Evolutionary conservation across 148 eudicot species (phyloP).

Genomic region (Persicaria tinctoria): DNA sequence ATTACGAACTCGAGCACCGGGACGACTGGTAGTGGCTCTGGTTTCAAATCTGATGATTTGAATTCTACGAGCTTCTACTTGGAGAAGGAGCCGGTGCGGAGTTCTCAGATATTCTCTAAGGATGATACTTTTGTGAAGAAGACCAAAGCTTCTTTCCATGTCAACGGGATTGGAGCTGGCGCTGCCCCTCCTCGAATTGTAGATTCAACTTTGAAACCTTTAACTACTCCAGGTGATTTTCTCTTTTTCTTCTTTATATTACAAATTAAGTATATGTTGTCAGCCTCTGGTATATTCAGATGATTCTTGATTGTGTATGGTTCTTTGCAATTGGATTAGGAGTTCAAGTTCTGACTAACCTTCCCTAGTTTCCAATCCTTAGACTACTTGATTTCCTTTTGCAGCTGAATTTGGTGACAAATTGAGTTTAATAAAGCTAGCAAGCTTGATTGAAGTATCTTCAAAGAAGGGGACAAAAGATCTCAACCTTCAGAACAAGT

Average conservation of each 20-base stretch:
- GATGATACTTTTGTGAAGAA: slow-evolving; percentile 65
- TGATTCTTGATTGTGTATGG: no score
- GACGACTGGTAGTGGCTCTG: neutral
- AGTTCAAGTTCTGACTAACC: no score
- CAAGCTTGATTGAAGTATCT: slow-evolving; percentile 66
- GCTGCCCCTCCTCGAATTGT: slow-evolving; percentile 32
- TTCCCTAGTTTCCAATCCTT: no score
- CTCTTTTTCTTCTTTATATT: neutral
- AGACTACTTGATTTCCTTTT: neutral
- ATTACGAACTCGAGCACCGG: no score
- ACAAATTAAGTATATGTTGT: no score
- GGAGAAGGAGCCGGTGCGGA: slow-evolving; percentile 21
- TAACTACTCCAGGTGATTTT: slow-evolving; percentile 34
- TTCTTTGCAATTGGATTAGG: no score
- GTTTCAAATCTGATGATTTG: slow-evolving; percentile 15
- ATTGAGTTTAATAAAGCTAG: slow-evolving; percentile 72
- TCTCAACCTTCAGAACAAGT: slow-evolving; percentile 44
- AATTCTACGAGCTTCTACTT: slow-evolving; percentile 18
- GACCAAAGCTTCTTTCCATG: slow-evolving; percentile 27
- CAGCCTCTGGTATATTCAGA: no score
- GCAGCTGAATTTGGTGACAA: slow-evolving; percentile 68
- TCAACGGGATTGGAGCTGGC: slow-evolving; percentile 35
- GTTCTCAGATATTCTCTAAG: slow-evolving; percentile 21
- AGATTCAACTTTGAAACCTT: slow-evolving; percentile 48
- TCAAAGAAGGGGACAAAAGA: slow-evolving; percentile 59